Conservation (phyloP, 305 asterid species). For the Fraxinus albicans region DNA sequence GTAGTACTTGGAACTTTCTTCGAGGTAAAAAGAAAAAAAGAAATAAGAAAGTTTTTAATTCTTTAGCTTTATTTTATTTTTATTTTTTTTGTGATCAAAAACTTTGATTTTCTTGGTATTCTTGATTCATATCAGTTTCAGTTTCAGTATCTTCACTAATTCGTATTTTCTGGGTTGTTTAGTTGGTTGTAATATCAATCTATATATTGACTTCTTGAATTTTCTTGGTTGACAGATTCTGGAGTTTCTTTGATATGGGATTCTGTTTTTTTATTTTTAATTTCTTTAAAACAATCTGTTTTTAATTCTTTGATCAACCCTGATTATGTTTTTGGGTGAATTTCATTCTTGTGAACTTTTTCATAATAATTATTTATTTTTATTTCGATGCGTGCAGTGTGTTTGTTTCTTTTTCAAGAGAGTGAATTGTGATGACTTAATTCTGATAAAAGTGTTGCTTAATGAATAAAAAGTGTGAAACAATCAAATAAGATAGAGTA, state of each 20-base stretch:
- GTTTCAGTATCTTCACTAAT: not conserved
- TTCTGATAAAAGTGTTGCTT: slow-evolving; percentile 32
- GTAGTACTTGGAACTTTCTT: slow-evolving; percentile 19
- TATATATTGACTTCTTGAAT: not conserved
- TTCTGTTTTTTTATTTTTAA: not conserved
- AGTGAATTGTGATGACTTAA: slow-evolving; percentile 24
- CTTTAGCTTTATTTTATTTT: not conserved
- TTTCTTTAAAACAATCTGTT: not conserved
- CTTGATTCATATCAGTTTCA: slow-evolving; percentile 15
- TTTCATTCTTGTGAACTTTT: slow-evolving; percentile 7
- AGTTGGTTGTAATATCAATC: slow-evolving; percentile 14
- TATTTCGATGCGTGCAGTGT: not conserved
- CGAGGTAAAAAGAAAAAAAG: slow-evolving; percentile 15
- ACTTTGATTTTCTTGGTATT: not conserved
- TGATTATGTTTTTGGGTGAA: slow-evolving; percentile 18
- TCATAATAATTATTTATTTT: slow-evolving; percentile 3
- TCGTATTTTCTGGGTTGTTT: not conserved
- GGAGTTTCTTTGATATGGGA: slow-evolving; percentile 8
- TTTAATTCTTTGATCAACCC: not conserved
- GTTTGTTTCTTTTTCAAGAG: slow-evolving; percentile 9
- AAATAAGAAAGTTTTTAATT: slow-evolving; percentile 9
- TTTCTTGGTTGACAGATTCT: not conserved
- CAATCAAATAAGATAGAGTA: slow-evolving; percentile 28
- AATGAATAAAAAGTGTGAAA: slow-evolving; percentile 29
- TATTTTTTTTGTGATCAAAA: not conserved